Conservation (phyloP, 1,139 yeast species). For the Saccharomyces hybrid region DNA sequence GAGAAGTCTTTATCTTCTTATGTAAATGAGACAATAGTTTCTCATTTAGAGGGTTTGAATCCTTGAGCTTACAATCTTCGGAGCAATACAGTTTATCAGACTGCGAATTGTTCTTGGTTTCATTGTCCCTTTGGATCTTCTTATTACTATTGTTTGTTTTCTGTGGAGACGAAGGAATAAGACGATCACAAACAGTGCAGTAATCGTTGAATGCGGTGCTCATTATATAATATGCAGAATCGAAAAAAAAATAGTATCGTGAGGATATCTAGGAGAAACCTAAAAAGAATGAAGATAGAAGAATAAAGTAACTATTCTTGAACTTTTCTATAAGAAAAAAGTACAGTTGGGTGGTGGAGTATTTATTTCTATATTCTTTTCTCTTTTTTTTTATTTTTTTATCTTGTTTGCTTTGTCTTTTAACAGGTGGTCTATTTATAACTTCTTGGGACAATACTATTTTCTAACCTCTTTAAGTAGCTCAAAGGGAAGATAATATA, state of each 20-base stretch:
- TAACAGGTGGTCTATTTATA: neutral
- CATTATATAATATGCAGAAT: neutral
- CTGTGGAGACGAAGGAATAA: slow-evolving; percentile 32
- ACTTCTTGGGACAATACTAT: neutral
- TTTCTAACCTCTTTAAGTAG: neutral
- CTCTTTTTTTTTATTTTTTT: neutral
- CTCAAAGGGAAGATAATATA: neutral
- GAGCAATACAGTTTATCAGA: slow-evolving; percentile 49
- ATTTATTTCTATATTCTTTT: neutral
- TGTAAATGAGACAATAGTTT: neutral
- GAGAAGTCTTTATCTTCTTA: slow-evolving; percentile 6
- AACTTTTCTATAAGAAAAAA: neutral
- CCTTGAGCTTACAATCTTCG: slow-evolving; percentile 44
- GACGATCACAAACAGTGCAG: slow-evolving; percentile 55
- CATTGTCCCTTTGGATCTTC: neutral
- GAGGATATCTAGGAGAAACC: neutral
- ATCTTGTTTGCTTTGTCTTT: neutral
- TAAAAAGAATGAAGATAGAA: neutral
- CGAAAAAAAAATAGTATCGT: neutral
- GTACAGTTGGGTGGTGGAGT: neutral
- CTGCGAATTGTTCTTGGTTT: neutral
- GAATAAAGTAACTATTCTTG: neutral
- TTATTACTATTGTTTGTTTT: neutral
- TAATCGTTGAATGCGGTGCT: slow-evolving; percentile 55
- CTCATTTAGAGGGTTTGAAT: slow-evolving; percentile 23